Conservation (phyloP, 2,329 filamentous ascomycete genomes). For the Eurotiales sp. region DNA sequence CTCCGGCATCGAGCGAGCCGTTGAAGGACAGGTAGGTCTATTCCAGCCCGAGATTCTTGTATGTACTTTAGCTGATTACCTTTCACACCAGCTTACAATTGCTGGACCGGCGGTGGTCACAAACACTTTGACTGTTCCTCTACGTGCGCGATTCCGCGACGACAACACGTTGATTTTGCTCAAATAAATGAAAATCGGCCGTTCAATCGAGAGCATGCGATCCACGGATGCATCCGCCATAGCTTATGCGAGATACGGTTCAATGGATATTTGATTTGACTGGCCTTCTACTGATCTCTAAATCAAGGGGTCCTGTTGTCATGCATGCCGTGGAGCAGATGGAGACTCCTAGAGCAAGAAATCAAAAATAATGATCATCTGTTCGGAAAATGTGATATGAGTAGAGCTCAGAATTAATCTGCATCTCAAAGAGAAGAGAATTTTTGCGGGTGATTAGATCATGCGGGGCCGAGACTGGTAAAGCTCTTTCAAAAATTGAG, state of each 20-base stretch:
- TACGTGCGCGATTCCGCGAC: conserved; percentile 61
- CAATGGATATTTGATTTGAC: no score
- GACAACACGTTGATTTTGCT: conserved; percentile 67
- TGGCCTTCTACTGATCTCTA: no score
- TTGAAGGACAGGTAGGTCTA: conserved; percentile 58
- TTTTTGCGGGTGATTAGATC: no score
- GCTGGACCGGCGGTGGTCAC: conserved; percentile 71
- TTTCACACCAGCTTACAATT: conserved; percentile 59
- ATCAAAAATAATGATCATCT: no score
- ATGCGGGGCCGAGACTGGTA: no score
- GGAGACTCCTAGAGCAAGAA: not conserved
- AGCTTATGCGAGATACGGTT: not conserved
- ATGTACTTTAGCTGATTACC: conserved; percentile 16
- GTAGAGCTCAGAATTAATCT: no score
- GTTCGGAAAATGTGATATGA: no score
- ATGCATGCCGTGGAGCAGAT: not conserved
- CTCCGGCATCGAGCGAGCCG: conserved; percentile 36
- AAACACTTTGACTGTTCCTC: conserved; percentile 60
- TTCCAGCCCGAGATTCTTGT: not conserved
- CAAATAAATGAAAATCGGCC: conserved; percentile 3
- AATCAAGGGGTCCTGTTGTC: no score
- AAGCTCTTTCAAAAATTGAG: not conserved
- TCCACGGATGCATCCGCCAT: not conserved
- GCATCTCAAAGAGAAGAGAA: not conserved
- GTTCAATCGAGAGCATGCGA: not conserved